Percentiles rank a stretch among this genome's conserved stretches.
Evolutionary conservation across 169 alveolate species (phyloP).

Genomic region (Amoebophrya sp.): DNA sequence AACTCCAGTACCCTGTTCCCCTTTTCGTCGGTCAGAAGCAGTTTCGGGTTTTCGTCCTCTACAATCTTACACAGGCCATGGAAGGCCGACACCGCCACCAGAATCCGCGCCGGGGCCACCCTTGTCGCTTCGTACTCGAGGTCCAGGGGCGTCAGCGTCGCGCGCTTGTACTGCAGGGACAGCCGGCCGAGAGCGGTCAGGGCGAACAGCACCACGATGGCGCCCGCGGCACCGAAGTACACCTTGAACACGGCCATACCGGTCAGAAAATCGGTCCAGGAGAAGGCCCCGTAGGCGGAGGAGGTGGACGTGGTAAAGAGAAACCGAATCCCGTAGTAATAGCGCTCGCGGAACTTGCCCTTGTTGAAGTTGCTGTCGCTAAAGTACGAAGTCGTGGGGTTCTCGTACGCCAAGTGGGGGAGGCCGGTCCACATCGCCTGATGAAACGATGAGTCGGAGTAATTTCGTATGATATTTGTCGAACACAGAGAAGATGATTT

Average conservation of each 20-base stretch:
- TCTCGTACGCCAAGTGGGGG: neutral
- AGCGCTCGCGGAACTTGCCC: neutral
- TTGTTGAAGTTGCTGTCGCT: neutral
- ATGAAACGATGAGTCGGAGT: too few species aligned
- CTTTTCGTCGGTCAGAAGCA: too few species aligned
- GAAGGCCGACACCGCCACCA: too few species aligned
- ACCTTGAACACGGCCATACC: neutral
- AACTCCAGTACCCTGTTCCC: too few species aligned
- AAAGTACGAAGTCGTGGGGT: neutral
- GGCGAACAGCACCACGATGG: neutral
- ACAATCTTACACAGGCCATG: too few species aligned
- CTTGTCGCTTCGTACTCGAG: neutral
- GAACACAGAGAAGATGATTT: too few species aligned
- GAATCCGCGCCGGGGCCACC: neutral
- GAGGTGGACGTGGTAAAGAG: neutral
- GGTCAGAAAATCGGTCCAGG: neutral
- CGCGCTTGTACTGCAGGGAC: slow-evolving; percentile 19
- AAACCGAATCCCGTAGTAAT: slow-evolving; percentile 11
- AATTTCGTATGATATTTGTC: too few species aligned
- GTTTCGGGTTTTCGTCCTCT: too few species aligned
- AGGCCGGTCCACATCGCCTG: slow-evolving; percentile 12
- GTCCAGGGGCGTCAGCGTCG: neutral
- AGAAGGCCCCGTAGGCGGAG: neutral
- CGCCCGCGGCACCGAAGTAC: neutral
- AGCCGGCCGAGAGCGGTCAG: neutral